Evolutionary conservation across 345 rosid genomes (phyloP).

Genomic region (Eucalyptus melliodora): DNA sequence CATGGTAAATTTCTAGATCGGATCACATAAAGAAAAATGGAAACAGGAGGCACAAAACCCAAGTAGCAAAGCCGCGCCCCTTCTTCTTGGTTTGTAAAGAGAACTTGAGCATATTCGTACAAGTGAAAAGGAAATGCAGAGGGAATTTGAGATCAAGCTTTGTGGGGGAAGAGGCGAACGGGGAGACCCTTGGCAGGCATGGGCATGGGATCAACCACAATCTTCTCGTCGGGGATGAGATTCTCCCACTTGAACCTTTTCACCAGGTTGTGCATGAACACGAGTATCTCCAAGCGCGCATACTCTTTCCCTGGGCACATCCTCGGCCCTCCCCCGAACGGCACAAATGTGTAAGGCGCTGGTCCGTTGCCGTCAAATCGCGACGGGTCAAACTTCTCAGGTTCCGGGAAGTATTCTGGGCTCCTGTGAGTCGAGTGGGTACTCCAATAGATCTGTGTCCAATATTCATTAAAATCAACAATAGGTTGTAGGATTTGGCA

Average conservation of each 20-base stretch:
- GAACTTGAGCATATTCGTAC: neutral
- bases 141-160: neutral
- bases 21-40: neutral
- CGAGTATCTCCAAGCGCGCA: slow-evolving; percentile 17
- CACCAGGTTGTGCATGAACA: slow-evolving; percentile 20
- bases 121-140: neutral
- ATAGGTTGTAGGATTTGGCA: neutral
- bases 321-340: slow-evolving; percentile 25
- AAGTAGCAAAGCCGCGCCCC: neutral
- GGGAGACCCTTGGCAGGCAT: slow-evolving; percentile 25
- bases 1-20: neutral
- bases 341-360: slow-evolving; percentile 20
- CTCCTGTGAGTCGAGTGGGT: slow-evolving; percentile 12
- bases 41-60: neutral
- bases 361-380: slow-evolving; percentile 19
- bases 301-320: slow-evolving; percentile 33
- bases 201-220: slow-evolving; percentile 15
- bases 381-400: slow-evolving; percentile 17
- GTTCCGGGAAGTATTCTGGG: slow-evolving; percentile 7
- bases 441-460: slow-evolving; percentile 15
- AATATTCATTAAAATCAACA: neutral
- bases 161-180: slow-evolving; percentile 12
- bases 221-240: slow-evolving; percentile 10
- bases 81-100: neutral
- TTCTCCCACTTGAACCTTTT: slow-evolving; percentile 13